Evolutionary conservation across 306 rosid species (phyloP).

Genomic region (Quercus cerris): DNA sequence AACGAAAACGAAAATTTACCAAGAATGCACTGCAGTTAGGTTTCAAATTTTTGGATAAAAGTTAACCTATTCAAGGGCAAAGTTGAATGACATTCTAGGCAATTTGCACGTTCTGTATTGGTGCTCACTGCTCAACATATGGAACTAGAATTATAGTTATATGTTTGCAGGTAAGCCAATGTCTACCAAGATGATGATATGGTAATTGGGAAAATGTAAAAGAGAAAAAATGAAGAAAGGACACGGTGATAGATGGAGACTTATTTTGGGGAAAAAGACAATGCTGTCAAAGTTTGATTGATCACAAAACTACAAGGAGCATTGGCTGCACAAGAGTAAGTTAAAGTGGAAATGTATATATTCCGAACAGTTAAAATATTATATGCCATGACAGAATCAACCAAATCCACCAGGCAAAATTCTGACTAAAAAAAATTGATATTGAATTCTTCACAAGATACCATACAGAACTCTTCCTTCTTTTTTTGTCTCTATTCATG

Average conservation of each 20-base stretch:
- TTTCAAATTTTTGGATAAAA: slow-evolving; percentile 3
- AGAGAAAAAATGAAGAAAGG: slow-evolving; percentile 36
- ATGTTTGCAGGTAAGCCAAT: slow-evolving; percentile 47
- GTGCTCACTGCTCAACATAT: not conserved
- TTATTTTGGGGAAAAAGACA: not conserved
- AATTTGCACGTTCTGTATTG: slow-evolving; percentile 16
- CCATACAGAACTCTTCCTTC: not conserved
- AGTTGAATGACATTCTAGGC: slow-evolving; percentile 13
- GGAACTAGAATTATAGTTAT: slow-evolving; percentile 36
- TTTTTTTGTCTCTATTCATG: not conserved
- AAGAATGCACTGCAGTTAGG: slow-evolving; percentile 2
- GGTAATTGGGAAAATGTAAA: slow-evolving; percentile 31
- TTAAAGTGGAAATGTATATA: not conserved
- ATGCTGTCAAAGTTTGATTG: not conserved
- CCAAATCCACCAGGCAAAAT: not conserved
- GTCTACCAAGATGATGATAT: slow-evolving; percentile 37
- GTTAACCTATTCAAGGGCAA: slow-evolving; percentile 12
- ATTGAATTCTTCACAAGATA: not conserved
- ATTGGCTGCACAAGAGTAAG: not conserved
- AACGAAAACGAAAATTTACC: not conserved
- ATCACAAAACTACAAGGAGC: slow-evolving; percentile 2
- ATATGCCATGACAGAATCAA: not conserved
- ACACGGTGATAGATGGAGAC: slow-evolving; percentile 24
- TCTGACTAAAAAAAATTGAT: not conserved
- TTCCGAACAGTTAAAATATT: not conserved